Evolutionary conservation across 2,329 filamentous ascomycete genomes (phyloP), one percentile per base, ranked within the genome.

Genomic region (Fusarium buxicola): DNA sequence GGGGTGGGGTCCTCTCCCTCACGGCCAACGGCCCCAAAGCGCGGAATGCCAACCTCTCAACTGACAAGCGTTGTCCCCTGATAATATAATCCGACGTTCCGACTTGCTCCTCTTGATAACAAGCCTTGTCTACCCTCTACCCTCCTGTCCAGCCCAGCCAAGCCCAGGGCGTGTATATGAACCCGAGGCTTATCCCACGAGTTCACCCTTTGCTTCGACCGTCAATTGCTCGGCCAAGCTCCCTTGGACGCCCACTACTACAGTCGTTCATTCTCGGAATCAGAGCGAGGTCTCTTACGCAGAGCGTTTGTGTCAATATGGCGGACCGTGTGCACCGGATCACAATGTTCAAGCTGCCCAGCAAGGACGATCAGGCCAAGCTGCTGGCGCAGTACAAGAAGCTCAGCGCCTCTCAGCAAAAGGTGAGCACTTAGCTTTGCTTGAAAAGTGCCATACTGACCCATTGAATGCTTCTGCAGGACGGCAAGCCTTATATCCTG

Each of bases 401-500:
- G 21, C 69, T 85, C 40, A 72, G 72, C 8, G 68, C 73, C 57
- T 64, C 75, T 30, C 76, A 82, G 70, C 60, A 77, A 68, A 80
- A 79, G 78, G 77, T 85, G 66, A 52, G 28, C 15, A 12, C 28
- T 36, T n/a, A 18, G 32, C 45, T 69, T 2, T 41, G 11, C 16
- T 43, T 11, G 31, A 25, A 11, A n/a, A 16, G 16, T 16, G 8
- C 24, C 3, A 28, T 32, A 32, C 48, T 45, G 21, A 59, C 43
- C 24, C 11, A n/a, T 35, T 49, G 36, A 43, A 31, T 27, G 28
- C 15, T 15, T 27, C 12, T n/a, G 16, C 51, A 92, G 90, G 84
- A 90, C 68, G 89, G 88, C 60, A 87, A 90, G 72, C 87, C 87
- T 2, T 92, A 92, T 74, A 90, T 92, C 64, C 75, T 87, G 39